Percentiles rank a stretch among this genome's conserved stretches.
Evolutionary conservation across 2,329 filamentous ascomycete species (phyloP).

Genomic region (Curvularia eragrostidis): DNA sequence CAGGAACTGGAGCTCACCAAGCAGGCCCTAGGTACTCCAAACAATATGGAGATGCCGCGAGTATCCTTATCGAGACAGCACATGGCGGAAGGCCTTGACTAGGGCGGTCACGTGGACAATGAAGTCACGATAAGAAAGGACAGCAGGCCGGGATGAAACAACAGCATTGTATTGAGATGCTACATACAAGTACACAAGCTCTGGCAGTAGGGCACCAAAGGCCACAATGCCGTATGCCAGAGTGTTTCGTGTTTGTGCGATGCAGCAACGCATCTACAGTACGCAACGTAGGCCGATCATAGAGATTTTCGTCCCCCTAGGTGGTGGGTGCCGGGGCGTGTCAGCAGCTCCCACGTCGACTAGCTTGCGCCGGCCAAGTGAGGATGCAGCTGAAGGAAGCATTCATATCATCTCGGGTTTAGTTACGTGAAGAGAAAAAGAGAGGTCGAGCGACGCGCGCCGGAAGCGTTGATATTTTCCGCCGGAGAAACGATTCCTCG

Average conservation of each 20-base stretch:
- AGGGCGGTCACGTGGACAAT: background rate
- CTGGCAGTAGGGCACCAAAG: constrained; percentile 4
- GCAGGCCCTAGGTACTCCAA: too few species aligned
- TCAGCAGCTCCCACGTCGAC: constrained; percentile 57
- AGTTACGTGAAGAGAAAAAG: constrained; percentile 68
- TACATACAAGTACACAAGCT: constrained; percentile 19
- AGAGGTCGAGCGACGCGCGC: constrained; percentile 9
- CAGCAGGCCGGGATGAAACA: background rate
- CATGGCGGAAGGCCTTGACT: background rate
- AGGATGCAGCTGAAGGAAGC: constrained; percentile 64
- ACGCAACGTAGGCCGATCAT: constrained; percentile 55
- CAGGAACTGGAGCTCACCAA: too few species aligned
- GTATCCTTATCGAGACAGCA: too few species aligned
- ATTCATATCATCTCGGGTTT: constrained; percentile 79
- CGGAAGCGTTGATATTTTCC: constrained; percentile 28
- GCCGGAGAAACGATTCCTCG: constrained; percentile 26
- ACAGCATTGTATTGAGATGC: constrained; percentile 12
- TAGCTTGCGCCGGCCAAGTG: constrained; percentile 58
- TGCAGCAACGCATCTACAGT: constrained; percentile 23
- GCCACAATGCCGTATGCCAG: background rate
- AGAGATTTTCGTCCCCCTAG: constrained; percentile 54
- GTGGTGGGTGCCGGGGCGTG: constrained; percentile 57
- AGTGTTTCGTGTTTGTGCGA: background rate
- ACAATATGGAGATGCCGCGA: too few species aligned
- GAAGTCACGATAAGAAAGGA: background rate